Evolutionary conservation across 1,139 yeast genomes (phyloP), one percentile per base, ranked within the genome.

Genomic region (Scheffersomyces quercinus): DNA sequence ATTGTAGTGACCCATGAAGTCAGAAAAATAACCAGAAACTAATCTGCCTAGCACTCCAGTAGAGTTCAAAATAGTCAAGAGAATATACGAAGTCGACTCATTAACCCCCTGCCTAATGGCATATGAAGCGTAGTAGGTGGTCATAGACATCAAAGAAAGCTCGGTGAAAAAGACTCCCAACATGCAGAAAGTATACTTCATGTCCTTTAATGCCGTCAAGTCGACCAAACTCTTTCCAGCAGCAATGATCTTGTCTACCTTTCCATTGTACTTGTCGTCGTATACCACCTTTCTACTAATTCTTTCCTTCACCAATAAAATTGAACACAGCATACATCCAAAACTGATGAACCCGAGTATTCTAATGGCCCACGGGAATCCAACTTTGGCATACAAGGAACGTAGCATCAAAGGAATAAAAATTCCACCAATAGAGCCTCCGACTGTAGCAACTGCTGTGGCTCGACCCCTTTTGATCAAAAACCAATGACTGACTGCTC

Each of bases 131-230:
- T 65, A 68, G 51, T 71, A 73, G 0, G 79, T 73, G 42, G 75
- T 57, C 2, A 79, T 67, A 35, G 79, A 65, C 35, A 83, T 69
- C 35, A 84, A 60, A 2, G 85, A 70, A 40, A 81, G 69, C 55
- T 85, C 91, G 13, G 79, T 69, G 41, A 78, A 66, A 13, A 82
- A 68, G 2, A 65, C 64, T 0, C 72, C 75, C 3, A 49, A 53
- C 1, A 65, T 61, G 15, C 67, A 54, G 30, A 60, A 62, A 1
- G 57, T 28, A 43, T 54, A 65, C 40, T 54, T 60, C 65, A 67
- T 37, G 59, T 66, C 53, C 37, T 49, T 54, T 37, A 68, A 50
- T 14, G 67, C 57, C 26, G 46, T 44, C 31, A 64, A 59, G 37
- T 64, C 62, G 40, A 67, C 60, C 29, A 58, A 54, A 28, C 50